phyloP scores from a whole-genome alignment of 352 stramenopile species.

The Phytophthora tentaculata region DNA sequence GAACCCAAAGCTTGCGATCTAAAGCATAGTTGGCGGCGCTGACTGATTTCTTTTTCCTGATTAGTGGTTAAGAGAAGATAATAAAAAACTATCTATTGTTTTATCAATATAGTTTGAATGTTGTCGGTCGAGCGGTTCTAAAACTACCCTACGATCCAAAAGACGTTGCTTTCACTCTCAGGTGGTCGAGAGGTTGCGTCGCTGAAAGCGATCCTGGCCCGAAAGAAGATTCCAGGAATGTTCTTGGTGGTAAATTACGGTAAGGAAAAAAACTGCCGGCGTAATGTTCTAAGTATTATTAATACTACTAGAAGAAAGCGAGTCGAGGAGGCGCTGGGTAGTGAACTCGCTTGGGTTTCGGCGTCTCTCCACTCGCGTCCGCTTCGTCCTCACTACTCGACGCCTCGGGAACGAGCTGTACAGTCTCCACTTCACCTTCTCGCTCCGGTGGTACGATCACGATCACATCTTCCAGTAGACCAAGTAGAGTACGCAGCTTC shows the following conservation, averaged over 20 bases:
- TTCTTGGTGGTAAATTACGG: too few species aligned
- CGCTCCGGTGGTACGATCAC: conserved; percentile 50
- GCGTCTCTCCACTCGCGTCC: conserved; percentile 8
- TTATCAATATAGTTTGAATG: too few species aligned
- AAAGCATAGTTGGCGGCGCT: neutral
- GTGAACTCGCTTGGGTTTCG: conserved; percentile 26
- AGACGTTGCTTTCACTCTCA: too few species aligned
- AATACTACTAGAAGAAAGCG: conserved; percentile 55
- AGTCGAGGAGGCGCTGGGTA: conserved; percentile 57
- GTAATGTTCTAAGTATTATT: too few species aligned
- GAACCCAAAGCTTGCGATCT: neutral
- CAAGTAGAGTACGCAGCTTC: conserved; percentile 73
- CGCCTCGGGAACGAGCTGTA: conserved; percentile 58
- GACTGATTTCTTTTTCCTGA: conserved; percentile 3
- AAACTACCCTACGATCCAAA: too few species aligned
- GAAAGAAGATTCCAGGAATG: too few species aligned
- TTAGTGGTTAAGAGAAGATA: too few species aligned
- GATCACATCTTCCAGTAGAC: conserved; percentile 64
- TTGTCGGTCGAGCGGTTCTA: too few species aligned
- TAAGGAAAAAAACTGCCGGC: too few species aligned
- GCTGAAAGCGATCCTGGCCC: too few species aligned
- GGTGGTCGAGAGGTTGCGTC: too few species aligned
- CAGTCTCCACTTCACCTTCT: conserved; percentile 65
- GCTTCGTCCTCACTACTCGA: conserved; percentile 42
- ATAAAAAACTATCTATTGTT: too few species aligned